A percentile compares a stretch with the other conserved stretches of the same genome.
Conservation (phyloP, 208 protist genomes). For the Leishmania turanica region DNA sequence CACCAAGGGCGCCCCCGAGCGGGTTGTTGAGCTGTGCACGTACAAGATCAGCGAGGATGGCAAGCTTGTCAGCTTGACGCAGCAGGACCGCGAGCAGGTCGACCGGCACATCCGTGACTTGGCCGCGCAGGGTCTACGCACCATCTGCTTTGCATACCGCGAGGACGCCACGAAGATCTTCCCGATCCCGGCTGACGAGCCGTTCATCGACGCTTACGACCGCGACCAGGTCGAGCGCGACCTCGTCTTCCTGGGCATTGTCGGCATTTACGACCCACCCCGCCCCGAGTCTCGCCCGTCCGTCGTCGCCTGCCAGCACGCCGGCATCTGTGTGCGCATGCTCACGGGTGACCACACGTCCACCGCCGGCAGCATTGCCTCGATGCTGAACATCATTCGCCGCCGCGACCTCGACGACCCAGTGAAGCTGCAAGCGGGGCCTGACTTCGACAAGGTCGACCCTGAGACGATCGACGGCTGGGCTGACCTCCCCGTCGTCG, state of each 20-base stretch:
- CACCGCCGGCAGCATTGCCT: conserved; percentile 87
- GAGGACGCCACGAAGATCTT: conserved; percentile 37
- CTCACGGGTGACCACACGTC: conserved; percentile 91
- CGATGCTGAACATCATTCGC: conserved; percentile 87
- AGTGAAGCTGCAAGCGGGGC: conserved; percentile 73
- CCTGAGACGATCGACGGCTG: conserved; percentile 66
- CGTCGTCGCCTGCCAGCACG: conserved; percentile 87
- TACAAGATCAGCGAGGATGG: conserved; percentile 48
- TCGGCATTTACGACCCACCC: conserved; percentile 93
- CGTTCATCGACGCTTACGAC: conserved; percentile 55
- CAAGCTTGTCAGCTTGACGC: conserved; percentile 38
- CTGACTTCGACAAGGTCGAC: conserved; percentile 82
- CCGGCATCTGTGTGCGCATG: conserved; percentile 91
- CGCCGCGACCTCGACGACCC: conserved; percentile 61
- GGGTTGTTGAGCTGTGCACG: conserved; percentile 77
- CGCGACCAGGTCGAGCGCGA: conserved; percentile 84
- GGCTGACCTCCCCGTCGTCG: conserved; percentile 82
- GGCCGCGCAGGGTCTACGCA: conserved; percentile 64
- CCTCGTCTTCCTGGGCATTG: conserved; percentile 86
- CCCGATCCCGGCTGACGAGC: conserved; percentile 39
- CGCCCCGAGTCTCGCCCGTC: conserved; percentile 83
- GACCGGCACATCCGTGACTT: conserved; percentile 62
- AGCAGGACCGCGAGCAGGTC: conserved; percentile 40
- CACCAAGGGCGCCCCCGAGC: conserved; percentile 90
- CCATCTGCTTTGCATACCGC: conserved; percentile 71